Base-by-base conservation (phyloP, 2,329 filamentous ascomycete genomes). In the Diaporthe sp. region DNA sequence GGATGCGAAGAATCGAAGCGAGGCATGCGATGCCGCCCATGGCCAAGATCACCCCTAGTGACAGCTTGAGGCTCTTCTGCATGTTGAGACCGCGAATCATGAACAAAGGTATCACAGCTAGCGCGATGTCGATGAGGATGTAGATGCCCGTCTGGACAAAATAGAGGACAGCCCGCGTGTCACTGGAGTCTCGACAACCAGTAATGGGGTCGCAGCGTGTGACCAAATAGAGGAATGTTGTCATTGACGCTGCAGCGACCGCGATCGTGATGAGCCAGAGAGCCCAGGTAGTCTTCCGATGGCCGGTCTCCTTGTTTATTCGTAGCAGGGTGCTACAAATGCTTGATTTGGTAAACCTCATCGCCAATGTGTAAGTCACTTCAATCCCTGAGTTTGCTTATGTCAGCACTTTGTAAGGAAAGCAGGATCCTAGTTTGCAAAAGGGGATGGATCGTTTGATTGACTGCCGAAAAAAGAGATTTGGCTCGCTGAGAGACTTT, bases 41-140 rank as follows among this genome's bases (percentile, higher is more conserved):
- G 4, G 42, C 55, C 8, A 72, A 28, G 42, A 72, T 61, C 8
- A n/a, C 28, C 2, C 55, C 55, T 0, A 55, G 59, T 10, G 69
- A 72, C 9, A 61, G 69, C 15, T 61, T 72, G 19, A 72, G 55
- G 31, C 55, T 51, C 53, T 28, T 72, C 42, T 61, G 59, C 55
- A 39, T 72, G 8, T 28, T 61, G 28, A 72, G 34, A 5, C 69
- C 55, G 13, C 39, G 55, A 22, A 72, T 51, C 13, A 72, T 72
- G 55, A 51, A 51, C 7, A 72, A 2, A 5, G 69, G 69, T 10
- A 61, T 6, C 4, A 28, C 46, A 22, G 55, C 69, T 4, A 72
- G 69, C 4, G 55, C 28, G 13, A 72, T 59, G 7, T 72, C 69
- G 13, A 72, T 5, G 15, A 59, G 28, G 6, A 61, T 59, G 69